Evolutionary conservation across 768 basidiomycete genomes (phyloP), one percentile per base, ranked within the genome.

Genomic region (Termitomyces sp.): DNA sequence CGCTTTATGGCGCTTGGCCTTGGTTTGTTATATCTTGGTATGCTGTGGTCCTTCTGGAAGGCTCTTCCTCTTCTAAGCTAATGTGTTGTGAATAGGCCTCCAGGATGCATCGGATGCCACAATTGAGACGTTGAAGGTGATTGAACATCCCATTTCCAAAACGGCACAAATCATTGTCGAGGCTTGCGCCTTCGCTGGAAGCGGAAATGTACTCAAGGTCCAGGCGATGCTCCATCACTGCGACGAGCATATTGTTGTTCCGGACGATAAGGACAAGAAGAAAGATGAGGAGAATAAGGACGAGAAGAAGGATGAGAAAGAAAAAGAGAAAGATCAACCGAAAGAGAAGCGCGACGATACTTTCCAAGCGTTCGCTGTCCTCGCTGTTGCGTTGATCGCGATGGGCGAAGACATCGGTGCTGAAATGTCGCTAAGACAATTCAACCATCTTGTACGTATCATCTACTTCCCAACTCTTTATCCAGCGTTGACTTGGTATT

Each of bases 321-420:
- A 88, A 56, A 86, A 87, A 69, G 81, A 86, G 62, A 86, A 82
- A 47, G 78, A 80, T 56, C 70, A 71, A 38, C 74, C 77, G 71
- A 67, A 78, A 69, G 64, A 79, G 69, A 69, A 76, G 78, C 64
- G 71, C 57, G 87, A 92, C 62, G 91, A 94, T 66, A 88, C 88
- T 36, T 93, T 92, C 81, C 92, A 98, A 72, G 85, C 93, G 0
- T 91, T 98, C 64, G 92, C 96, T 15, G 94, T 96, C 36, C 80
- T 98, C 59, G 97, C 94, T 32, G 92, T 99, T 68, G 88, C 96
- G 0, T 74, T 98, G 61, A 91, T 98, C 48, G 88, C 97, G 4
- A 98, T 98, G 95, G 97, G 97, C 20, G 97, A 99, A 75, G 96
- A 98, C 29, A 87, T 98, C 52, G 97, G 97, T 52, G 88, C 95